Evolutionary conservation across 371 early-diverging fungal species (phyloP).

Genomic region (Lichtheimia ornata): DNA sequence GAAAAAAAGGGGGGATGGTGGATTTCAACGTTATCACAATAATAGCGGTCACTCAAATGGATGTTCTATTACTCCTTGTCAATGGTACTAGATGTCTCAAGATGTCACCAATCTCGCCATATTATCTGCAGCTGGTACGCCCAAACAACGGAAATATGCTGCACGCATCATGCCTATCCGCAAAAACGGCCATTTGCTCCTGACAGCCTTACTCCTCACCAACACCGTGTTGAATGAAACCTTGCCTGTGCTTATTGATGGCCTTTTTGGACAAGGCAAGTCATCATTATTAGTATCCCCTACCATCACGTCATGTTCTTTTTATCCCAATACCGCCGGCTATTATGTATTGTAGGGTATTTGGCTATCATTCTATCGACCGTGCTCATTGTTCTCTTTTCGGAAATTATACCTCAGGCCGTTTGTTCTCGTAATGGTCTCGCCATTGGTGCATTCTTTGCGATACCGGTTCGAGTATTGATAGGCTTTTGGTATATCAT

Average conservation of each 20-base stretch:
- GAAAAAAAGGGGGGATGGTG: too few species aligned
- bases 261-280: conserved; percentile 51
- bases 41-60: too few species aligned
- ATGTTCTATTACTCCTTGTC: too few species aligned
- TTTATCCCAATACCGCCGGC: neutral
- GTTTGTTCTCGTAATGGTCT: conserved; percentile 81
- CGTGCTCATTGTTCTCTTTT: conserved; percentile 76
- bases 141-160: conserved; percentile 60
- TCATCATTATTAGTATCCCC: too few species aligned
- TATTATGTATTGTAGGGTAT: conserved; percentile 44
- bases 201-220: conserved; percentile 75
- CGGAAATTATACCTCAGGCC: conserved; percentile 88
- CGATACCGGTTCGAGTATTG: conserved; percentile 68
- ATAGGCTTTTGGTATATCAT: conserved; percentile 68
- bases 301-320: too few species aligned
- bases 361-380: conserved; percentile 79
- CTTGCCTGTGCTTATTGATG: conserved; percentile 77
- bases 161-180: conserved; percentile 65
- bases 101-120: conserved; percentile 65
- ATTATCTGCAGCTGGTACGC: conserved; percentile 66
- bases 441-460: conserved; percentile 81
- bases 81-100: conserved; percentile 59
- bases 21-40: too few species aligned
- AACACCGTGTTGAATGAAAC: conserved; percentile 88
- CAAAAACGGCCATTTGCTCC: conserved; percentile 71